These are phyloP conservation scores for Tetraselmis striata DNA, from an alignment of 139 green algal genomes.

Conservation along the genomic window DNA sequence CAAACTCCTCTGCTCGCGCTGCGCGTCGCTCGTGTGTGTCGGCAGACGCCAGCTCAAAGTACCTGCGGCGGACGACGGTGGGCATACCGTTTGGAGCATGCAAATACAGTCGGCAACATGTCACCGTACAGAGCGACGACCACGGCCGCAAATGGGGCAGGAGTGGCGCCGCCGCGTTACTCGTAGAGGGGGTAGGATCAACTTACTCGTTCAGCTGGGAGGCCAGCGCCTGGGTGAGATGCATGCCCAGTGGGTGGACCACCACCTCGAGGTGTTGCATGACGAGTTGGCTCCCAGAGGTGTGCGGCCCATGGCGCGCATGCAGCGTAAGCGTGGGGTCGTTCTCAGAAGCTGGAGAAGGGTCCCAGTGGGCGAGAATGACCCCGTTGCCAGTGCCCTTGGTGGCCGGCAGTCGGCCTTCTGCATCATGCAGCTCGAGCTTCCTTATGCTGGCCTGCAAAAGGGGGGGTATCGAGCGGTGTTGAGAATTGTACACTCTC, in stretches of 20 bases:
- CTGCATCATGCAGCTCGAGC: not conserved
- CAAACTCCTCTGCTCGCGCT: not conserved
- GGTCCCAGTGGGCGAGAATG: not conserved
- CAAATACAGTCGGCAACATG: no score
- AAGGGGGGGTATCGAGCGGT: no score
- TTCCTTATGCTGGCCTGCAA: no score
- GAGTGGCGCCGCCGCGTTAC: no score
- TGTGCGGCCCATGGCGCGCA: not conserved
- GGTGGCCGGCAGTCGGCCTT: not conserved
- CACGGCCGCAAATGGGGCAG: no score
- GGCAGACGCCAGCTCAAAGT: not conserved
- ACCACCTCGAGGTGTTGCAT: not conserved
- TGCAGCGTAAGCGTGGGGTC: not conserved
- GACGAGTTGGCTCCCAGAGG: not conserved
- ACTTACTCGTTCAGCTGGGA: not conserved
- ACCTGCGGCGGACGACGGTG: not conserved
- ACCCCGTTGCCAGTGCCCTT: not conserved
- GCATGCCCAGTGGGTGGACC: not conserved
- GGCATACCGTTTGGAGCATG: no score
- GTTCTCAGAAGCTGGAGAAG: not conserved
- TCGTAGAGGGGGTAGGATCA: no score
- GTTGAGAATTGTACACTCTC: no score
- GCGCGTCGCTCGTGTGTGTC: not conserved
- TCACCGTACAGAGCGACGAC: no score
- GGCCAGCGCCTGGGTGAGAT: not conserved